Percentiles rank a stretch among this genome's conserved stretches.
These are phyloP conservation scores for Plasmodium vinckei DNA, from an alignment of 169 alveolate species.

Conservation along the genomic window DNA sequence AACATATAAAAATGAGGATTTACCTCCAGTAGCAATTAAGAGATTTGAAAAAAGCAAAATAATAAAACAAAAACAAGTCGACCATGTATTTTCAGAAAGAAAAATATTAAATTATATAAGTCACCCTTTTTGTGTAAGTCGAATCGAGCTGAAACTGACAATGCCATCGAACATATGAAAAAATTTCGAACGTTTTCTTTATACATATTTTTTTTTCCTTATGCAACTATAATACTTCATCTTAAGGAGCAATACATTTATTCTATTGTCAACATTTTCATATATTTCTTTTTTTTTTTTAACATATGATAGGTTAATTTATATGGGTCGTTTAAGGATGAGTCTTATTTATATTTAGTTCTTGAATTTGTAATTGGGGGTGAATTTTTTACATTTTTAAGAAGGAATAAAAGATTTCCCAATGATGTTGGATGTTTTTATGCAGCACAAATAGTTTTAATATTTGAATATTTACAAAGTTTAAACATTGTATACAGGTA, in stretches of 20 bases:
- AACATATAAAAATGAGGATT: constrained; percentile 79
- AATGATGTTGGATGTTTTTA: constrained; percentile 95
- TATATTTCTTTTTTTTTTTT: background rate
- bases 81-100: constrained; percentile 96
- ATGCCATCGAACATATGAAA: too few relatives aligned
- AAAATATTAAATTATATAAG: constrained; percentile 91
- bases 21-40: constrained; percentile 86
- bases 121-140: constrained; percentile 96
- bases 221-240: background rate
- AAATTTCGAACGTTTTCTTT: too few relatives aligned
- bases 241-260: background rate
- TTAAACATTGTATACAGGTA: constrained; percentile 93
- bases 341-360: constrained; percentile 91
- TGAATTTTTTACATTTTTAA: constrained; percentile 94
- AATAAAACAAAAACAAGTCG: constrained; percentile 91
- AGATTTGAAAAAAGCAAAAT: constrained; percentile 87
- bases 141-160: constrained; percentile 76
- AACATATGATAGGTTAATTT: constrained; percentile 27
- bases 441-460: constrained; percentile 95
- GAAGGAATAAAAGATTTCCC: constrained; percentile 93
- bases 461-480: constrained; percentile 96
- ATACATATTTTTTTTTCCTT: too few relatives aligned
- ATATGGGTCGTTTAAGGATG: constrained; percentile 92
- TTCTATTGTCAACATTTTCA: too few relatives aligned
- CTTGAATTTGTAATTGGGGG: constrained; percentile 98